Conservation (phyloP, 176 grass and related monocot species). For the Ensete glaucum region DNA sequence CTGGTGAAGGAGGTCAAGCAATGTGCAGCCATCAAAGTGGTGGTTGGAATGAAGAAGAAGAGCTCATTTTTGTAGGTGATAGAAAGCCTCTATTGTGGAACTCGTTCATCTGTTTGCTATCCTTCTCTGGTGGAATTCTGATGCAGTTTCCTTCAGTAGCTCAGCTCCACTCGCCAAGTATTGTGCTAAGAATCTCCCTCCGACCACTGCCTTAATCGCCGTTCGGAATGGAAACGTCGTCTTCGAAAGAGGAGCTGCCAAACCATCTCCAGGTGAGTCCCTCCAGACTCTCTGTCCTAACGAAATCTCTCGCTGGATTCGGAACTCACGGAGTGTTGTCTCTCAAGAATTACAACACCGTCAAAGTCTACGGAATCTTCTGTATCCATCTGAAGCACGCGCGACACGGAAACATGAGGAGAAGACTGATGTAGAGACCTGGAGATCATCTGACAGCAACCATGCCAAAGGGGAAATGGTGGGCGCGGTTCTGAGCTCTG, state of each 20-base stretch:
- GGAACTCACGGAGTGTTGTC: too few relatives aligned
- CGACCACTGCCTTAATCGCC: constrained; percentile 56
- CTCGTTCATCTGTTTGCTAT: too few relatives aligned
- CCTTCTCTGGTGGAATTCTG: not conserved
- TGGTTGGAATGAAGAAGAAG: constrained; percentile 71
- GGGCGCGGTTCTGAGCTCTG: constrained; percentile 2
- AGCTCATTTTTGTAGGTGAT: constrained; percentile 67
- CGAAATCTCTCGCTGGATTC: too few relatives aligned
- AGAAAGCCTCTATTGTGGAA: not conserved
- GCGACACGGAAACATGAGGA: constrained; percentile 31
- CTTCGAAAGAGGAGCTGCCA: constrained; percentile 50
- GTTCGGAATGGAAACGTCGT: constrained; percentile 67
- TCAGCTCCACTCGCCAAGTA: constrained; percentile 73
- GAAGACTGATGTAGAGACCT: not conserved
- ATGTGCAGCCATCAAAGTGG: constrained; percentile 58
- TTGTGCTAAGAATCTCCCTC: constrained; percentile 78
- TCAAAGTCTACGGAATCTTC: constrained; percentile 41
- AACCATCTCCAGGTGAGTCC: constrained; percentile 40
- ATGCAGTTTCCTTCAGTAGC: constrained; percentile 32
- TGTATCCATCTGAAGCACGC: constrained; percentile 31
- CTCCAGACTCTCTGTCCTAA: too few relatives aligned
- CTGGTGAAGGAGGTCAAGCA: constrained; percentile 83
- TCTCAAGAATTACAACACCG: constrained; percentile 32
- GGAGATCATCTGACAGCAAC: not conserved
- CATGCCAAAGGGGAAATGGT: not conserved